Evolutionary conservation across 257 asterid genomes (phyloP), one percentile per base, ranked within the genome.

Genomic region (Solanum pennellii): DNA sequence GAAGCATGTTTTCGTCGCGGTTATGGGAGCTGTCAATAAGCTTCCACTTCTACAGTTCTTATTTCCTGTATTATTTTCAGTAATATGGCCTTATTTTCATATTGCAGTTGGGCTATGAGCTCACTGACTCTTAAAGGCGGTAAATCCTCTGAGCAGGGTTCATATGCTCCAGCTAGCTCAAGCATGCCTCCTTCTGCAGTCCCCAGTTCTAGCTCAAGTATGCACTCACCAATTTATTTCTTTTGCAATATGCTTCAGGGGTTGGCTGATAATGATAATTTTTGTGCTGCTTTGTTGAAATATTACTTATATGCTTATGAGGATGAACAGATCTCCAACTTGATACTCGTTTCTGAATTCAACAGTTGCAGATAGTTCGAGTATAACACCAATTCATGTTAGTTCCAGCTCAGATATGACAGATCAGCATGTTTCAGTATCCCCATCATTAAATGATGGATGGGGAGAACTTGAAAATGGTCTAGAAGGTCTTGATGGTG

Each of bases 61-160:
- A 79, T 44, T 45, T 79, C 25, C 41, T 45, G 41, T 45, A 79
- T 15, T 74, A 39, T 5, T 79, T 45, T 79, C 84, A 79, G 25
- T 79, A 15, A 25, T 27, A 9, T 79, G 27, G 41, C 16, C 80
- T 56, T 52, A 44, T 23, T 76, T 39, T 84, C 74, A 65, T 92
- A 85, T 76, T 94, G 93, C 98, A 97, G 99, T 91, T 97, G 99
- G 99, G 99, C 99, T 52, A 97, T 97, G 99, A 97, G 99, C 91
- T 97, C 99, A 23, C 94, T 97, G 94, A 94, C 99, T 62, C 86
- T 92, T 71, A 97, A 95, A 93, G 98, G 98, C 86, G 42, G 66
- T 27, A 97, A 97, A 94, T 92, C 98, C 91, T 92, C 93, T 59
- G 99, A 97, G 85, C 98, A 90, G 88, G 89, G 88, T 90, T 89